Conservation (phyloP, 768 basidiomycete species). For the Gloeophyllum trabeum region DNA sequence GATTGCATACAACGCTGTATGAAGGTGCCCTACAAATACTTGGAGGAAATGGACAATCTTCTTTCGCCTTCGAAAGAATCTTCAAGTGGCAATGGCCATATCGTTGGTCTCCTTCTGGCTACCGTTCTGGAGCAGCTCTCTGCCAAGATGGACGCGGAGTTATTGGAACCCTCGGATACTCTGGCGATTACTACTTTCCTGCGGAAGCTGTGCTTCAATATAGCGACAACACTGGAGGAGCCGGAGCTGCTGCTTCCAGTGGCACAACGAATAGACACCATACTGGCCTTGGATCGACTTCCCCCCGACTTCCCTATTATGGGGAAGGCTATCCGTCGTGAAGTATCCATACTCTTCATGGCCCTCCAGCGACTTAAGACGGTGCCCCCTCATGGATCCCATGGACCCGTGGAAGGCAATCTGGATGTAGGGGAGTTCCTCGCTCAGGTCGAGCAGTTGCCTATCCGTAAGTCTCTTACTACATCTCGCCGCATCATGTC, state of each 20-base stretch:
- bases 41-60: conserved; percentile 53
- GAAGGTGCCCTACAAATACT: conserved; percentile 77
- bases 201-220: conserved; percentile 46
- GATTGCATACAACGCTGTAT: conserved; percentile 76
- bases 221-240: conserved; percentile 44
- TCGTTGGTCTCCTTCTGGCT: conserved; percentile 37
- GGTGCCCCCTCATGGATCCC: conserved; percentile 2
- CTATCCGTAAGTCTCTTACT: conserved; percentile 36
- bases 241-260: conserved; percentile 23
- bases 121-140: conserved; percentile 69
- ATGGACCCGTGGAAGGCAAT: conserved; percentile 5
- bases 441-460: conserved; percentile 26
- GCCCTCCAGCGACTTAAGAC: conserved; percentile 22
- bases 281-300: conserved; percentile 18
- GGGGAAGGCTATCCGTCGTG: conserved; percentile 27
- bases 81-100: background rate
- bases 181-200: conserved; percentile 54
- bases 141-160: conserved; percentile 49
- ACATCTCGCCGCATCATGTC: no score
- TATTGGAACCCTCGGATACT: conserved; percentile 46
- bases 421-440: conserved; percentile 32
- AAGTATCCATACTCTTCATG: conserved; percentile 28
- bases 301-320: conserved; percentile 17
- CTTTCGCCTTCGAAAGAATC: conserved; percentile 1
- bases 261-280: conserved; percentile 23